Evolutionary conservation across 371 early-diverging fungal genomes (phyloP).

Genomic region (Mortierella sp.): DNA sequence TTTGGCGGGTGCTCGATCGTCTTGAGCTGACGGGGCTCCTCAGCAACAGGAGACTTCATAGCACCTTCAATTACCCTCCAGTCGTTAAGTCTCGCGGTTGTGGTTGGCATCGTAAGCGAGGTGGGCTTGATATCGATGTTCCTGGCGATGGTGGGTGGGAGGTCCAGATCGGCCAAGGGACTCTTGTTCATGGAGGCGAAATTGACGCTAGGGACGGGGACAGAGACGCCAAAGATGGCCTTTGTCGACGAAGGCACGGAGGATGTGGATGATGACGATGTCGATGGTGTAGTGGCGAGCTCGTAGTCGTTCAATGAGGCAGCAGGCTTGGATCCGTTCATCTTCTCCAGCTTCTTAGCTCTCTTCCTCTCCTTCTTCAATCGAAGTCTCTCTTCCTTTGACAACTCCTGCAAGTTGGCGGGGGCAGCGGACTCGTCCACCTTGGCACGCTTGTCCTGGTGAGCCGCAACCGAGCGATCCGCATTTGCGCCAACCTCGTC

Average conservation of each 20-base stretch:
- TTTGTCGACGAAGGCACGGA: neutral
- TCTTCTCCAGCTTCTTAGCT: constrained; percentile 18
- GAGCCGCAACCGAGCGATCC: constrained; percentile 25
- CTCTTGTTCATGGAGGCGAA: constrained; percentile 21
- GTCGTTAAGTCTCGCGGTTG: constrained; percentile 29
- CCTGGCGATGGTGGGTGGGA: neutral
- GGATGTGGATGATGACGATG: constrained; percentile 10
- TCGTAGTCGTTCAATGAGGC: constrained; percentile 39
- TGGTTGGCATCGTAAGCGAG: constrained; percentile 16
- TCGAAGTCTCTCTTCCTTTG: constrained; percentile 43
- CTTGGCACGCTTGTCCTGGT: constrained; percentile 45
- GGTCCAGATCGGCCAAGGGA: constrained; percentile 51
- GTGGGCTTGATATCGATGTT: constrained; percentile 13
- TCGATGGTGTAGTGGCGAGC: constrained; percentile 30
- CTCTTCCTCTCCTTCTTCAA: constrained; percentile 37
- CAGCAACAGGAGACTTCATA: constrained; percentile 38
- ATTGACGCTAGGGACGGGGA: constrained; percentile 15
- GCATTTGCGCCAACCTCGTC: constrained; percentile 47
- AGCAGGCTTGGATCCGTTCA: constrained; percentile 9
- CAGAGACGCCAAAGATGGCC: constrained; percentile 33
- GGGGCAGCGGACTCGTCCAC: neutral
- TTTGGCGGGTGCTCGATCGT: constrained; percentile 31
- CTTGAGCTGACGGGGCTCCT: constrained; percentile 34
- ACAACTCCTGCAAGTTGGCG: constrained; percentile 2
- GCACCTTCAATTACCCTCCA: constrained; percentile 38